phyloP scores from a whole-genome alignment of 2,329 filamentous ascomycete genomes.

The Neonectria ditissima region DNA sequence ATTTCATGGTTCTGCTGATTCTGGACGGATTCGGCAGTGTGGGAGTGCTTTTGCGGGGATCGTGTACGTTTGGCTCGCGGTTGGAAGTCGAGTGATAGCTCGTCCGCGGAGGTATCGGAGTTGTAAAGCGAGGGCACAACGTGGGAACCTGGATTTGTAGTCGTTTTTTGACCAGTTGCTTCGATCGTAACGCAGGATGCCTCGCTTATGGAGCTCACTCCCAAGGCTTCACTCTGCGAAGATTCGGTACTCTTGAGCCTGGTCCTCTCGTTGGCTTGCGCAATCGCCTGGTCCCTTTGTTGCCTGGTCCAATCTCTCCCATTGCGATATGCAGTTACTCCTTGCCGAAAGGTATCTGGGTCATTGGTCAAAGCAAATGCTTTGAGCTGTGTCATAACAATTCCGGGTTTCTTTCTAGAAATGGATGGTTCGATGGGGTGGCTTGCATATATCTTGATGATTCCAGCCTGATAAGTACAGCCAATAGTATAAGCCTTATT shows the following conservation, averaged over 20 bases:
- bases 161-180: too few species aligned
- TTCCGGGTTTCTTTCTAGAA: slow-evolving; percentile 47
- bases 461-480: slow-evolving; percentile 52
- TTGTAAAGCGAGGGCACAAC: not conserved
- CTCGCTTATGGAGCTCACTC: too few species aligned
- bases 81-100: not conserved
- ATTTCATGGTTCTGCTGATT: too few species aligned
- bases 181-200: too few species aligned
- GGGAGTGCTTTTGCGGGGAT: too few species aligned
- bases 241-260: too few species aligned
- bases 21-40: too few species aligned
- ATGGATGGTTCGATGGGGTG: slow-evolving; percentile 47
- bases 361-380: slow-evolving; percentile 45
- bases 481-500: slow-evolving; percentile 53
- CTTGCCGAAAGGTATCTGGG: slow-evolving; percentile 49
- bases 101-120: not conserved
- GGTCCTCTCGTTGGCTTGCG: slow-evolving; percentile 20
- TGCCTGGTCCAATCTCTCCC: slow-evolving; percentile 53
- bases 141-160: too few species aligned
- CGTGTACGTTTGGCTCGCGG: not conserved
- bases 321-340: slow-evolving; percentile 55
- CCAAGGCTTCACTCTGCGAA: too few species aligned
- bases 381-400: slow-evolving; percentile 54
- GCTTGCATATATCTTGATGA: slow-evolving; percentile 52
- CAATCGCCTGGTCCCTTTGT: slow-evolving; percentile 52